Base-by-base conservation (phyloP, 148 eudicot genomes). In the Heliamphora exappendiculata region DNA sequence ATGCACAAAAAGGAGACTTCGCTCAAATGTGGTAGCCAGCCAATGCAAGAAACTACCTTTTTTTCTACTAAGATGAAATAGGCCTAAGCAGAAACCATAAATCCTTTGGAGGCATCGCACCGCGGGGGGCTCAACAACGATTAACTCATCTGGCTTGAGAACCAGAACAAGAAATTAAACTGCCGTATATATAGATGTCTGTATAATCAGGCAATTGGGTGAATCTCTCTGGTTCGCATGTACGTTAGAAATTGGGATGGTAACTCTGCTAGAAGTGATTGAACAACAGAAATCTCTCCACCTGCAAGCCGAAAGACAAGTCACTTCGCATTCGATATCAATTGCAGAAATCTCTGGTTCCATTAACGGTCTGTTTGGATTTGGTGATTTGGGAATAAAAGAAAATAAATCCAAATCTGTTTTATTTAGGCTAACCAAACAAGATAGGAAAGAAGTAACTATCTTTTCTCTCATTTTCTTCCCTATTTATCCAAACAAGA, bases 181-280 rank as follows among this genome's bases (percentile, higher is more conserved):
- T 59, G 34, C 47, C 22, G 70, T 78, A 84, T 86, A 73, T 84
- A 88, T 79, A 87, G 19, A 60, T 81, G 70, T 64, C 45, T 60
- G 75, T 84, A 72, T 67, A 4, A 79, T 88, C 86, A 83, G 64
- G 76, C 67, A 53, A 8, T 81, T 42, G 93, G 99, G 60, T 77
- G 82, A 81, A 95, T 91, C 50, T 88, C 88, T 83, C 92, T 88
- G 78, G 73, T 84, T 72, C 90, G 85, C 93, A 95, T 88, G 90
- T 91, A 95, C 29, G 87, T 80, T 85, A 95, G 85, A 84, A 95
- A 91, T 78, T 95, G 99, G 45, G 91, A 72, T 12, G 99, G 99
- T 76, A 95, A 70, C 83, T 95, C 98, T 75, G 91, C 98, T 58
- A 95, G 84, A 82, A 95, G 94, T 63, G 97, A 84, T 78, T 95